Percentiles rank a stretch among this genome's conserved stretches.
Conservation (phyloP, 169 alveolate species). For the Plasmodium blacklocki region DNA sequence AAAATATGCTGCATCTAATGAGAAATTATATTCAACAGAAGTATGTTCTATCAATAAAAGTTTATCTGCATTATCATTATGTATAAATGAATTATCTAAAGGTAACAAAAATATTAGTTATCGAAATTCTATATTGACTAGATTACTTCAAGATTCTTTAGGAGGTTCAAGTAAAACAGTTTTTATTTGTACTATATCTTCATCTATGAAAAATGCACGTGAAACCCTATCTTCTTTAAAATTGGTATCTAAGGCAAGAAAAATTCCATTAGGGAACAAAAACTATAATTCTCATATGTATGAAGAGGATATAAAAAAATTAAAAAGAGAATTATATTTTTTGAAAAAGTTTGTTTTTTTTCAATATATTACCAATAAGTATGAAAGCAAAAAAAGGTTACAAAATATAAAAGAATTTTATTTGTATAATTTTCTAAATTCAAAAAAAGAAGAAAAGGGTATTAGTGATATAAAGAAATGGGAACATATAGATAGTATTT, state of each 20-base stretch:
- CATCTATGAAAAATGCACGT: slow-evolving; percentile 77
- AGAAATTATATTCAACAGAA: slow-evolving; percentile 80
- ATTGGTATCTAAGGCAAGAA: slow-evolving; percentile 81
- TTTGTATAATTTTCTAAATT: background rate
- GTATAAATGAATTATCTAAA: slow-evolving; percentile 81
- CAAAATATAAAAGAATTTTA: slow-evolving; percentile 51
- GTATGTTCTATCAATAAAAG: slow-evolving; percentile 84
- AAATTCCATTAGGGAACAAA: slow-evolving; percentile 68
- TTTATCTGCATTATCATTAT: slow-evolving; percentile 81
- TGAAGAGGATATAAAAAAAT: slow-evolving; percentile 69
- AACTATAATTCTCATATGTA: slow-evolving; percentile 5
- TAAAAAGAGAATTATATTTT: slow-evolving; percentile 61
- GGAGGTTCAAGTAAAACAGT: slow-evolving; percentile 82
- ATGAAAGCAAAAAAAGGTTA: slow-evolving; percentile 57
- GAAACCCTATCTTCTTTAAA: slow-evolving; percentile 82
- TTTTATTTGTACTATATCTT: slow-evolving; percentile 83
- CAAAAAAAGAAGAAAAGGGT: background rate
- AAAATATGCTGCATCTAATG: slow-evolving; percentile 79
- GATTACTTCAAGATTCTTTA: slow-evolving; percentile 77
- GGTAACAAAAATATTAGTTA: slow-evolving; percentile 76
- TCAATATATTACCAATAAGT: slow-evolving; percentile 74
- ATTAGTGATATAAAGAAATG: background rate
- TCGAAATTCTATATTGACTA: slow-evolving; percentile 68
- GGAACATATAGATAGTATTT: background rate
- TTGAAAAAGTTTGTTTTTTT: slow-evolving; percentile 75